phyloP scores from a whole-genome alignment of 148 eudicot species.

The Oxyria digyna region DNA sequence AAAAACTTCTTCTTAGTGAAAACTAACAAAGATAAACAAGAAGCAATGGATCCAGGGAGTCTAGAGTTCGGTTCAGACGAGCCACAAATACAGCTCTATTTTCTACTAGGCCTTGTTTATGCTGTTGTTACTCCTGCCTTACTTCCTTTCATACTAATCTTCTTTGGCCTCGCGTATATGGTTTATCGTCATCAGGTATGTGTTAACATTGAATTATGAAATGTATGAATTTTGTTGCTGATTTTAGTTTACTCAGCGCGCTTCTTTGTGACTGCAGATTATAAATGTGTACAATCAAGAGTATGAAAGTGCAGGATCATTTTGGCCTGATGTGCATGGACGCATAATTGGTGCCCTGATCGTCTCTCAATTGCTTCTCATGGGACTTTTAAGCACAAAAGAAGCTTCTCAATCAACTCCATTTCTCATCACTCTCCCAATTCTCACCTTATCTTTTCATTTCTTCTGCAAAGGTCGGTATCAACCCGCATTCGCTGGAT shows the following conservation, averaged over 20 bases:
- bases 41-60: slow-evolving; percentile 78
- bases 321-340: slow-evolving; percentile 69
- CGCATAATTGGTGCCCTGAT: slow-evolving; percentile 44
- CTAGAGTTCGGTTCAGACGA: slow-evolving; percentile 42
- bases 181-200: slow-evolving; percentile 72
- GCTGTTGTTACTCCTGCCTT: slow-evolving; percentile 55
- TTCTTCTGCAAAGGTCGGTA: slow-evolving; percentile 49
- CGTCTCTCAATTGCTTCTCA: slow-evolving; percentile 52
- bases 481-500: slow-evolving; percentile 51
- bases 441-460: slow-evolving; percentile 52
- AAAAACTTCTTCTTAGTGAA: slow-evolving; percentile 52
- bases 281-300: slow-evolving; percentile 68
- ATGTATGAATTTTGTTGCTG: not conserved
- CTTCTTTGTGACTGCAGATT: slow-evolving; percentile 24
- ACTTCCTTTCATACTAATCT: slow-evolving; percentile 57
- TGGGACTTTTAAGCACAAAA: slow-evolving; percentile 59
- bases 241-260: not conserved
- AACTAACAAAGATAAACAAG: slow-evolving; percentile 55
- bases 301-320: slow-evolving; percentile 66
- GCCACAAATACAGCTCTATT: slow-evolving; percentile 69
- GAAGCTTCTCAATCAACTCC: slow-evolving; percentile 42
- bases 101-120: slow-evolving; percentile 66
- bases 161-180: slow-evolving; percentile 54
- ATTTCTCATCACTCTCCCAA: slow-evolving; percentile 39
- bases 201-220: not conserved